Base-by-base conservation (phyloP, 2,329 filamentous ascomycete species). In the Aspergillus sp. region DNA sequence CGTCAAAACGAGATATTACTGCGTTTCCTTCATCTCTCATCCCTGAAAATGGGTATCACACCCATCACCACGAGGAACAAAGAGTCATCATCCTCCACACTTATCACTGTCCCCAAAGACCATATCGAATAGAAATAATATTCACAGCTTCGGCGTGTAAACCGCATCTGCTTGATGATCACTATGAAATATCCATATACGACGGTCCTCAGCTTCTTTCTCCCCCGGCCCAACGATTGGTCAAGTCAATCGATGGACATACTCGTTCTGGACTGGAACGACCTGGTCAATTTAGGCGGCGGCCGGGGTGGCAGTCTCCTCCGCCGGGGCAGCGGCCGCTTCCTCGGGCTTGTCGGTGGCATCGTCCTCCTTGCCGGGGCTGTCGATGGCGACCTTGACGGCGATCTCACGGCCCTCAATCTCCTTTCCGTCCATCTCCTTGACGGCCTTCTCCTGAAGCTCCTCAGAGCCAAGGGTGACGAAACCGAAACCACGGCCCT, bases 371-470 rank as follows among this genome's bases (percentile, higher is more conserved):
- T 97, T 98, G 75, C 94, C 91, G 54, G 93, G 93, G 79, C 90
- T 96, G 78, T 98, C 93, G 66, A 98, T 97, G 66, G 93, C 93
- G 67, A 98, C 90, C 87, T 98, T 98, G 81, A 98, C 93, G 54
- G 93, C 93, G 60, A 98, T 98, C 78, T 97, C 91, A 64, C 93
- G 91, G 54, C 91, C 93, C 72, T 97, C 93, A 58, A 98, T 93
- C 70, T 95, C 88, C 83, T 95, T 97, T 75, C 90, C 93, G 74
- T 98, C 96, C 93, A 98, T 98, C 79, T 98, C 93, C 42, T 75
- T 67, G 56, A 96, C 94, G 55, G 93, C 93, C 86, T 96, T 95
- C 76, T 94, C 84, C 80, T 98, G 93, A 64, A 91, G 74, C 73
- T 95, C 90, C 79, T 98, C 91, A 12, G 89, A 94, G 52, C 86